Evolutionary conservation across 208 protist species (phyloP).

Genomic region (Acanthamoeba culbertsoni): DNA sequence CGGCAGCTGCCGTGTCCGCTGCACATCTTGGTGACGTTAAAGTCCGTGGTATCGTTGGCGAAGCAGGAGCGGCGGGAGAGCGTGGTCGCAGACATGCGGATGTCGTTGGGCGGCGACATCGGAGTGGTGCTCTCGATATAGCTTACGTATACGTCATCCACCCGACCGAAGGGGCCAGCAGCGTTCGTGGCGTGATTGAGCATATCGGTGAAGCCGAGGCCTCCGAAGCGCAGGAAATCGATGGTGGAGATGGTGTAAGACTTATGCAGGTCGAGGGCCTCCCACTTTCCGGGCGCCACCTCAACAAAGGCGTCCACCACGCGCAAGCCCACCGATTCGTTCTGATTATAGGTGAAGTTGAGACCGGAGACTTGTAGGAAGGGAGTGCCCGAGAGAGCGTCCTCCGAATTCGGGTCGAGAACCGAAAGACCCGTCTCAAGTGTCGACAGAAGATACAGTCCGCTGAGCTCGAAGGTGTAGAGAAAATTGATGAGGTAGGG

Average conservation of each 20-base stretch:
- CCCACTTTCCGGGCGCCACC: background rate
- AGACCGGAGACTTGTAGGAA: slow-evolving; percentile 51
- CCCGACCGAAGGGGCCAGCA: background rate
- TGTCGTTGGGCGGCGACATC: background rate
- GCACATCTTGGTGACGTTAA: background rate
- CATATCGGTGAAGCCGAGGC: slow-evolving; percentile 27
- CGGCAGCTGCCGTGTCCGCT: background rate
- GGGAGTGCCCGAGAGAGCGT: background rate
- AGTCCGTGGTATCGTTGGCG: background rate
- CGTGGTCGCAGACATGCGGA: background rate
- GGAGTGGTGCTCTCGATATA: slow-evolving; percentile 6
- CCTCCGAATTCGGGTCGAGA: background rate
- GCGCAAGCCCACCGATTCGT: slow-evolving; percentile 10
- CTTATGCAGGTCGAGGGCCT: slow-evolving; percentile 6
- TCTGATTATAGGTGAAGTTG: slow-evolving; percentile 2
- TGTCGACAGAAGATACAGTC: background rate
- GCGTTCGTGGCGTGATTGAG: background rate
- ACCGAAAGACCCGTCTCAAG: background rate
- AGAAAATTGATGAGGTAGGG: background rate
- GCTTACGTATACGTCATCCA: background rate
- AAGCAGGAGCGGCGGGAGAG: slow-evolving; percentile 17
- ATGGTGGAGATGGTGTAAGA: slow-evolving; percentile 10
- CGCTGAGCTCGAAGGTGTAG: slow-evolving; percentile 26
- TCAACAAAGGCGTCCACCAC: slow-evolving; percentile 28
- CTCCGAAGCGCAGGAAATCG: background rate